Conservation (phyloP, 768 basidiomycete species). For the Fomitopsis serialis region DNA sequence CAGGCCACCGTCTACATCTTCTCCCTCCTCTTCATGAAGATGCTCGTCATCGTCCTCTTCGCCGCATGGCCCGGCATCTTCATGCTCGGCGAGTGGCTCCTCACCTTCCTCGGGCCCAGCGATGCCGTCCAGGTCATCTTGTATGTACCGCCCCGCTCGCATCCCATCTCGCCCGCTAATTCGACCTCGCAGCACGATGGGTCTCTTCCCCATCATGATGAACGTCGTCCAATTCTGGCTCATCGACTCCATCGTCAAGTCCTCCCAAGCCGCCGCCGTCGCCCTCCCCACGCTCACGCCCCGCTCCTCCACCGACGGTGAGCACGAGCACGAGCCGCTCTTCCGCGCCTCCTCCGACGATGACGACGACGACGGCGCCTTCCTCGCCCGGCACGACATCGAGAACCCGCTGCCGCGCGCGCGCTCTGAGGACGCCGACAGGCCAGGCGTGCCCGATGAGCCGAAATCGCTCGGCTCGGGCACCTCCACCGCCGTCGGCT, state of each 20-base stretch:
- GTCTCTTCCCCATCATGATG: slow-evolving; percentile 85
- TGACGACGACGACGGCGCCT: slow-evolving; percentile 37
- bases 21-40: slow-evolving; percentile 82
- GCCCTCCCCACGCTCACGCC: slow-evolving; percentile 36
- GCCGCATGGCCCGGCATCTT: slow-evolving; percentile 67
- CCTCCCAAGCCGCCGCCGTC: slow-evolving; percentile 29
- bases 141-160: slow-evolving; percentile 39
- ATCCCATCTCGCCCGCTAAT: neutral
- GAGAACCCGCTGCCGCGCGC: slow-evolving; percentile 38
- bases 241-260: slow-evolving; percentile 90
- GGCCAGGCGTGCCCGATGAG: slow-evolving; percentile 24
- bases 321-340: slow-evolving; percentile 54
- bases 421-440: slow-evolving; percentile 22
- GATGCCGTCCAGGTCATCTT: slow-evolving; percentile 74
- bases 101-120: slow-evolving; percentile 69
- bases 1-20: slow-evolving; percentile 81
- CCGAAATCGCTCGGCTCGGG: slow-evolving; percentile 35
- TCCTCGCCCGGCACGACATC: slow-evolving; percentile 31
- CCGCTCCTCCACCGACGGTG: slow-evolving; percentile 27
- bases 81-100: slow-evolving; percentile 76
- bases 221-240: slow-evolving; percentile 92
- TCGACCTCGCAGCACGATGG: slow-evolving; percentile 62
- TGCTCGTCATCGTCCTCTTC: slow-evolving; percentile 78
- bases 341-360: slow-evolving; percentile 48
- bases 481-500: slow-evolving; percentile 24